phyloP scores from a whole-genome alignment of 129 eudicot genomes.

The Arctium minus region DNA sequence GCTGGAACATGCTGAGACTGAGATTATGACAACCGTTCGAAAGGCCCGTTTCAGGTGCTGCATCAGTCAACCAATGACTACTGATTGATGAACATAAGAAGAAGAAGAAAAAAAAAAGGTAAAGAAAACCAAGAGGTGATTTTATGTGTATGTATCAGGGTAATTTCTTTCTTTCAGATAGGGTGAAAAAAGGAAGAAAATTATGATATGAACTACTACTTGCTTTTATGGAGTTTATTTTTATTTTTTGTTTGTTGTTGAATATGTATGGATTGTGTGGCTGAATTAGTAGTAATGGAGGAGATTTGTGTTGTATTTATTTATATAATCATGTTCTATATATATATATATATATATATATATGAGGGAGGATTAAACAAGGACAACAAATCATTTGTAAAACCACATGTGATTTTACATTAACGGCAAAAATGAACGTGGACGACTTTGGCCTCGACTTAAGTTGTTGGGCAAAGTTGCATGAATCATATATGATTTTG shows the following conservation, averaged over 20 bases:
- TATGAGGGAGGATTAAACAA: too few relatives aligned
- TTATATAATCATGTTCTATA: background rate
- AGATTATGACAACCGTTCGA: conserved; percentile 82
- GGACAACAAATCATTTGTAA: too few relatives aligned
- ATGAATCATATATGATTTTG: too few relatives aligned
- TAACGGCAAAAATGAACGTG: too few relatives aligned
- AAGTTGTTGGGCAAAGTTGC: too few relatives aligned
- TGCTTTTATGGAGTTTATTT: conserved; percentile 35
- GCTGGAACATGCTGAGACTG: conserved; percentile 91
- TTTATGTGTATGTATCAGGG: conserved; percentile 84
- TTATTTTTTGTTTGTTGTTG: conserved; percentile 21
- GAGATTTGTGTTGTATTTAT: conserved; percentile 75
- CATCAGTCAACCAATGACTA: conserved; percentile 90
- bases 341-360: too few relatives aligned
- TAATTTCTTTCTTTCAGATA: conserved; percentile 73
- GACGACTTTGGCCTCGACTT: too few relatives aligned
- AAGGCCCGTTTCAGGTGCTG: conserved; percentile 99
- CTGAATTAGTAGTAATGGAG: conserved; percentile 62
- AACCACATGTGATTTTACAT: too few relatives aligned
- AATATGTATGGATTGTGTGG: conserved; percentile 53
- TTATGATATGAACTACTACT: conserved; percentile 54
- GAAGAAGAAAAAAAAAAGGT: conserved; percentile 30
- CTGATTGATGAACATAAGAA: conserved; percentile 48
- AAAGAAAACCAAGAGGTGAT: conserved; percentile 40
- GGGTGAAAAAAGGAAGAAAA: conserved; percentile 43